Base-by-base conservation (phyloP, 345 rosid genomes). In the Hibiscus trionum region DNA sequence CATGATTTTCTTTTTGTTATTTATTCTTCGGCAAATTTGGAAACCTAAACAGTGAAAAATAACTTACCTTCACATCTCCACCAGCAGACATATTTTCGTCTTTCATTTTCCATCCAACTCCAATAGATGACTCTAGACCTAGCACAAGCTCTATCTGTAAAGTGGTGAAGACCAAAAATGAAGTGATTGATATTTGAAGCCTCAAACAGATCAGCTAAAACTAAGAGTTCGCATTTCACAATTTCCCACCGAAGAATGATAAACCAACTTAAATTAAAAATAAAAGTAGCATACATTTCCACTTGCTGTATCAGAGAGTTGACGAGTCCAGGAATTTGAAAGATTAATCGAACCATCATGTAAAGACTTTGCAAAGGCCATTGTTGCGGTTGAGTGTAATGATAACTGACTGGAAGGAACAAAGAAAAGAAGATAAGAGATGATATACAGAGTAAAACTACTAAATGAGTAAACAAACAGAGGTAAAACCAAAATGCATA, bases 291-390 rank as follows among this genome's bases (percentile, higher is more conserved):
- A 72, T 85, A 92, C 99, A 83, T 91, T 88, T 83, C 96, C 99
- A 69, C 81, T 86, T 35, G 96, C 73, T 72, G 90, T 86, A 69
- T 87, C 91, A 31, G 97, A 91, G 67, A 96, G 96, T 82, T 87
- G 91, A 14, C 96, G 95, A 31, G 95, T 91, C 97, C 98, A 93
- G 1, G 82, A 75, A 82, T 96, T 96, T 70, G 97, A 86, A 73
- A 96, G 96, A 85, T 91, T 96, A 60, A 91, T 80, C n/a, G 98
- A 93, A 44, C 97, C 94, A 84, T 96, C 93, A 70, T 73, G 83
- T 79, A 91, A 80, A 80, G 99, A 91, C 87, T 89, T 88, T 21
- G 93, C 82, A 62, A 93, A 77, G 68, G 86, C 78, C 78, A 88
- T 82, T 73, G 90, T 87, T 12, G 98, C 88, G 37, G 98, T 86